These are phyloP conservation scores for Saprolegnia diclina DNA, from an alignment of 352 stramenopile genomes.

Conservation along the genomic window DNA sequence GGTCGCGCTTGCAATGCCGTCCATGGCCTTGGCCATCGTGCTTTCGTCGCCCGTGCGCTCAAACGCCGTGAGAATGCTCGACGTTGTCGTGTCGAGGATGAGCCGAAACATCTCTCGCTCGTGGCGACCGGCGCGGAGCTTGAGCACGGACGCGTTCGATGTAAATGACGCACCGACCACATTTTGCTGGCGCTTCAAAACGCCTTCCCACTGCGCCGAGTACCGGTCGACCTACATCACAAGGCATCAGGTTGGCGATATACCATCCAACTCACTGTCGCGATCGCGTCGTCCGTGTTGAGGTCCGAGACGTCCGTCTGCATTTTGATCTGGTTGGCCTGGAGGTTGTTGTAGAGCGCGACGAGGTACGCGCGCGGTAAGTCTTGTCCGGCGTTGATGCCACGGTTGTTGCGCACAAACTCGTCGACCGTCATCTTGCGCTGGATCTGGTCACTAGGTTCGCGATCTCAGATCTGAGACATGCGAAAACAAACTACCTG, in stretches of 20 bases:
- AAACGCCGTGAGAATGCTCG: conserved; percentile 73
- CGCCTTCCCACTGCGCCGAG: conserved; percentile 82
- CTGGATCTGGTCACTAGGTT: conserved; percentile 59
- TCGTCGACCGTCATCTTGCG: conserved; percentile 87
- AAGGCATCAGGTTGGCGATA: conserved; percentile 15
- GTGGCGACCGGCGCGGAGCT: conserved; percentile 75
- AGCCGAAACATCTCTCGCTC: conserved; percentile 87
- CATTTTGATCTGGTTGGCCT: conserved; percentile 84
- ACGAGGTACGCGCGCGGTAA: conserved; percentile 64
- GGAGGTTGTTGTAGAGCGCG: conserved; percentile 75
- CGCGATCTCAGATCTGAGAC: background rate
- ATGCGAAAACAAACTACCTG: conserved; percentile 33
- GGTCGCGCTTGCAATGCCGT: conserved; percentile 74
- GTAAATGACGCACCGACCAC: conserved; percentile 83
- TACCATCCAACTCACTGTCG: conserved; percentile 37
- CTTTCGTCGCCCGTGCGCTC: conserved; percentile 77
- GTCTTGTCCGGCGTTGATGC: conserved; percentile 77
- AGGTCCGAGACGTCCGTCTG: conserved; percentile 82
- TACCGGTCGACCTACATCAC: conserved; percentile 60
- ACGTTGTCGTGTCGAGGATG: conserved; percentile 71
- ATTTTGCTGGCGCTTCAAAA: conserved; percentile 82
- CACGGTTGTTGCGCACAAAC: conserved; percentile 83
- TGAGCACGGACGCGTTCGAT: conserved; percentile 78
- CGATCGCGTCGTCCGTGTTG: conserved; percentile 26
- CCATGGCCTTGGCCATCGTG: conserved; percentile 75